Percentiles rank a stretch among this genome's conserved stretches.
These are phyloP conservation scores for Erodium maritimum DNA, from an alignment of 345 rosid species.

Conservation along the genomic window DNA sequence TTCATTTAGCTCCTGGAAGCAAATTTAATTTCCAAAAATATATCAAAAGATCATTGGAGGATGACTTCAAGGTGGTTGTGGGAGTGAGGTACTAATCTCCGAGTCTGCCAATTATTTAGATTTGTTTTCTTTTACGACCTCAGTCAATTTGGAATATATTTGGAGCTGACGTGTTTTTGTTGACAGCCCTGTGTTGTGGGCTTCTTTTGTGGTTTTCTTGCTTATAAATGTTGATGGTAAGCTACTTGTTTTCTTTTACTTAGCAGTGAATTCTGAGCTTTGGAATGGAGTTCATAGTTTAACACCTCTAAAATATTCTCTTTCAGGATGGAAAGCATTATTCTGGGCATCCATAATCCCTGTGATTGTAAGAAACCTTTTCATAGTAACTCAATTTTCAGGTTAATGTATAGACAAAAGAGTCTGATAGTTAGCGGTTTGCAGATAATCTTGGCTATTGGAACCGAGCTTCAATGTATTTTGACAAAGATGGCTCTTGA, in stretches of 20 bases:
- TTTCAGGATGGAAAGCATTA: constrained; percentile 64
- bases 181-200: constrained; percentile 81
- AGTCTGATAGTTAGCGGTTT: neutral
- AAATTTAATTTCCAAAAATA: constrained; percentile 85
- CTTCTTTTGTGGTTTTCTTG: constrained; percentile 72
- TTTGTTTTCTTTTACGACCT: neutral
- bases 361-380: constrained; percentile 47
- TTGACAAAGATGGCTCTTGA: constrained; percentile 82
- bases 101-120: neutral
- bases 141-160: neutral
- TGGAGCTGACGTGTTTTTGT: neutral
- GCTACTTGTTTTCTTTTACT: constrained; percentile 3
- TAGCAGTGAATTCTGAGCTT: neutral
- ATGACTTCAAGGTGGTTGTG: constrained; percentile 68
- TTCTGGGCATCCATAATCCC: constrained; percentile 66
- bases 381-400: neutral
- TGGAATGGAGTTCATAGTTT: neutral
- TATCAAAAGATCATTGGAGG: constrained; percentile 85
- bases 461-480: constrained; percentile 79
- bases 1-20: constrained; percentile 88
- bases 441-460: constrained; percentile 83
- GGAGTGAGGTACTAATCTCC: constrained; percentile 59
- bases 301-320: neutral
- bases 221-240: constrained; percentile 72
- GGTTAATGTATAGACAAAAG: neutral